phyloP scores from a whole-genome alignment of 169 alveolate species.

The Plasmodium sp. region DNA sequence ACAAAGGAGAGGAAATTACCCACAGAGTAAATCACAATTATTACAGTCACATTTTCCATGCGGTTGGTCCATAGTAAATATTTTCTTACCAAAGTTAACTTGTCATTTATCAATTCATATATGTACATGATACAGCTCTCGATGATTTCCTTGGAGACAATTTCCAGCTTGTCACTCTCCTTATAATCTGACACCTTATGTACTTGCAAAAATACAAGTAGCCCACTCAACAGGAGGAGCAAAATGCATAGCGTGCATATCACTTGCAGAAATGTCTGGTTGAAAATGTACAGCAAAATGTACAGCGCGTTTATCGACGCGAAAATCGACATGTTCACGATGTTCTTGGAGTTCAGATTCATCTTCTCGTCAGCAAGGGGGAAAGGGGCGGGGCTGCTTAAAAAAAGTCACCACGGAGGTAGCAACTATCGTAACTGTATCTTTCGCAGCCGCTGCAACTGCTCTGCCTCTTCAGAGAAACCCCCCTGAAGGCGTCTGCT shows the following conservation, averaged over 20 bases:
- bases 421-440: neutral
- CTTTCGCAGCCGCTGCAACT: neutral
- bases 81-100: slow-evolving; percentile 39
- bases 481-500: neutral
- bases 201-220: slow-evolving; percentile 68
- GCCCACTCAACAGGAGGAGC: slow-evolving; percentile 61
- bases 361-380: neutral
- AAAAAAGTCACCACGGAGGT: neutral
- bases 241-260: slow-evolving; percentile 39
- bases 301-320: slow-evolving; percentile 69
- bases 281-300: slow-evolving; percentile 39
- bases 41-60: slow-evolving; percentile 38
- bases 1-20: slow-evolving; percentile 63
- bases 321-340: slow-evolving; percentile 62
- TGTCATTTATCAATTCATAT: slow-evolving; percentile 55
- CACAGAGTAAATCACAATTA: slow-evolving; percentile 22
- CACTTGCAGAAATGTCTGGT: slow-evolving; percentile 56
- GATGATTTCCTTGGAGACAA: slow-evolving; percentile 37
- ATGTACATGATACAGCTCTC: slow-evolving; percentile 14
- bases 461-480: neutral
- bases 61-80: slow-evolving; percentile 48
- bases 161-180: slow-evolving; percentile 66
- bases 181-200: slow-evolving; percentile 18
- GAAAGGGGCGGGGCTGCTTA: neutral
- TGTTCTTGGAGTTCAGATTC: slow-evolving; percentile 18